Conservation (phyloP, 225 moss, liverwort and hornwort species). For the Pleurozium schreberi region DNA sequence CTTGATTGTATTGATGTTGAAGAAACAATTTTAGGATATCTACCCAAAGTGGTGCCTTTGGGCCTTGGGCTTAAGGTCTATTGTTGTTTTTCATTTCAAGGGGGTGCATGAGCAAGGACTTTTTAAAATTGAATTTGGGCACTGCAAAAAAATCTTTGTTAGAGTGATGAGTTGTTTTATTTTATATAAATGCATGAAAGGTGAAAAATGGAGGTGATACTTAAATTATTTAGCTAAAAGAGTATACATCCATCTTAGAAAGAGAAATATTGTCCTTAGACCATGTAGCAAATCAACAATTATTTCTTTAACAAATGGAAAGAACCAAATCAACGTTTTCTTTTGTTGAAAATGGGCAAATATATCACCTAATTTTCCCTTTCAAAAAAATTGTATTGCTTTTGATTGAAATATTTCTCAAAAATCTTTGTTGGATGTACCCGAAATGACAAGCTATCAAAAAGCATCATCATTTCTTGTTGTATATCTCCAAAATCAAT, state of each 20-base stretch:
- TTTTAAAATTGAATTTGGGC: neutral
- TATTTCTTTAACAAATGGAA: too few species aligned
- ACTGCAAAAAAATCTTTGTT: rapidly evolving
- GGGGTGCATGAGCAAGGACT: neutral
- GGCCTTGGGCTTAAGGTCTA: rapidly evolving
- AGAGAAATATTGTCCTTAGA: neutral
- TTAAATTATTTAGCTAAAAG: neutral
- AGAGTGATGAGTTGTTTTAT: neutral
- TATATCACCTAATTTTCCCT: neutral
- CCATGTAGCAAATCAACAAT: neutral
- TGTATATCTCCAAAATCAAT: neutral
- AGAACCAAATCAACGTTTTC: too few species aligned
- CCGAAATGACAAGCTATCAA: rapidly evolving
- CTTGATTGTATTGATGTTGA: too few species aligned
- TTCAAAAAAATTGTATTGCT: neutral
- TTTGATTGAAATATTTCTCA: neutral
- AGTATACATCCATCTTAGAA: rapidly evolving
- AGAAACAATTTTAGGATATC: too few species aligned
- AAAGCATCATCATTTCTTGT: rapidly evolving
- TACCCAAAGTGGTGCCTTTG: rapidly evolving
- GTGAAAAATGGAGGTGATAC: rapidly evolving
- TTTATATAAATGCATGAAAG: neutral
- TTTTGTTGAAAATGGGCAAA: rapidly evolving
- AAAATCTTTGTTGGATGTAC: rapidly evolving
- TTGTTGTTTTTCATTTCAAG: rapidly evolving